Base-by-base conservation (phyloP, 2,329 filamentous ascomycete species). In the Fusarium tricinctum region DNA sequence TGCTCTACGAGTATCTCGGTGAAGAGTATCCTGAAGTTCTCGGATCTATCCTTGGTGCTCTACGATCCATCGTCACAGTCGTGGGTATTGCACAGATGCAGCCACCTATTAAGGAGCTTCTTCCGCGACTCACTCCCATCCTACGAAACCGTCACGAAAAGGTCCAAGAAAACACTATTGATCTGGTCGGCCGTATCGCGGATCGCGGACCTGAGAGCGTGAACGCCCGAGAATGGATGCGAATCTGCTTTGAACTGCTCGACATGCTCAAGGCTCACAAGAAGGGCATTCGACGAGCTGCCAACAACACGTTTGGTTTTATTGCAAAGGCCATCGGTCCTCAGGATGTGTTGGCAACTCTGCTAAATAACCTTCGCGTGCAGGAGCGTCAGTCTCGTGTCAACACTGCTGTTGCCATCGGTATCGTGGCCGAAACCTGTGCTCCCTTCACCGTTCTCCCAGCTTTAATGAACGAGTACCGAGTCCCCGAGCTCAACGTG, bases 201-300 rank as follows among this genome's bases (percentile, higher is more conserved):
- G 96, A 99, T 80, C 92, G 96, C 70, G 97, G 96, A 1, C 94
- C 96, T 2, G 96, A 99, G 80, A 95, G 92, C 68, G 96, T 99
- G 77, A 97, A 97, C 77, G 94, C 96, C 15, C 89, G 96, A 75
- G 96, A 99, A 81, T 99, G 96, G 96, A 99, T 99, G 97, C 91
- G 96, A 78, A 99, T 99, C 78, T 99, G 96, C 82, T 99, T 99
- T 80, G 96, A 99, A 83, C 85, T 99, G 54, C 89, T 99, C 30
- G 96, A 99, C 81, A 99, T 99, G 96, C 88, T 99, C 75, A 99
- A 99, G 82, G 96, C 96, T 8, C 96, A 99, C 85, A 99, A 99
- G 83, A 99, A 99, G 86, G 97, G 96, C 70, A 99, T 99, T 73
- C 92, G 96, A 70, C 91, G 96, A 79, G 96, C 96, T 22, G 97